A percentile compares a stretch with the other conserved stretches of the same genome.
phyloP scores from a whole-genome alignment of 73 alveolate species.

The Symbiodinium natans region DNA sequence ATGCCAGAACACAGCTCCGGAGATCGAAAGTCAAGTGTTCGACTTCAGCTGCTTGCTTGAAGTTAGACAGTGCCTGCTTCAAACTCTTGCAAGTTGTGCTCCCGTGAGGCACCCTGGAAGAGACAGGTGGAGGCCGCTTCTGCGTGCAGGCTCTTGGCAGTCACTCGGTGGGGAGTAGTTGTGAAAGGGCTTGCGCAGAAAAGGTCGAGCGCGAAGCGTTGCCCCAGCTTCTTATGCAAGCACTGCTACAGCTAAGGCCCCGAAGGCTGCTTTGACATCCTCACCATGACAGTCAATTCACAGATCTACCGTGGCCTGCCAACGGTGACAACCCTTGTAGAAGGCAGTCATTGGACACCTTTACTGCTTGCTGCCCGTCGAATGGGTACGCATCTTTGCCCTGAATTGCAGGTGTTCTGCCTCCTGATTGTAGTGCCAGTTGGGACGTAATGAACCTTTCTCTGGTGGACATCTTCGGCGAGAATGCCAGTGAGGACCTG shows the following conservation, averaged over 20 bases:
- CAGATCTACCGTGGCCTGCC: conserved; percentile 50
- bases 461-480: not conserved
- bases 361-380: too few relatives aligned
- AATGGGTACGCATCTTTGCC: too few relatives aligned
- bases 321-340: conserved; percentile 33
- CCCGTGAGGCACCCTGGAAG: not conserved
- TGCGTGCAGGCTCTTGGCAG: conserved; percentile 24
- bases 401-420: not conserved
- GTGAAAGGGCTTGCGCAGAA: too few relatives aligned
- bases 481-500: not conserved
- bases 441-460: not conserved
- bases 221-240: too few relatives aligned
- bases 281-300: conserved; percentile 32
- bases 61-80: too few relatives aligned
- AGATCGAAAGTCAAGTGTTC: conserved; percentile 19
- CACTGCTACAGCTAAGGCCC: not conserved
- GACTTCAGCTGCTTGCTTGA: conserved; percentile 22
- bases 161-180: not conserved
- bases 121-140: conserved; percentile 43
- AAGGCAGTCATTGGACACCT: not conserved
- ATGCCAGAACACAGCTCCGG: conserved; percentile 24
- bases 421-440: not conserved
- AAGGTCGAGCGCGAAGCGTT: too few relatives aligned
- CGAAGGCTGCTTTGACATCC: conserved; percentile 60
- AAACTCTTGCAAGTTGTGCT: not conserved